Evolutionary conservation across 768 basidiomycete species (phyloP).

Genomic region (Amylocystis lapponica): DNA sequence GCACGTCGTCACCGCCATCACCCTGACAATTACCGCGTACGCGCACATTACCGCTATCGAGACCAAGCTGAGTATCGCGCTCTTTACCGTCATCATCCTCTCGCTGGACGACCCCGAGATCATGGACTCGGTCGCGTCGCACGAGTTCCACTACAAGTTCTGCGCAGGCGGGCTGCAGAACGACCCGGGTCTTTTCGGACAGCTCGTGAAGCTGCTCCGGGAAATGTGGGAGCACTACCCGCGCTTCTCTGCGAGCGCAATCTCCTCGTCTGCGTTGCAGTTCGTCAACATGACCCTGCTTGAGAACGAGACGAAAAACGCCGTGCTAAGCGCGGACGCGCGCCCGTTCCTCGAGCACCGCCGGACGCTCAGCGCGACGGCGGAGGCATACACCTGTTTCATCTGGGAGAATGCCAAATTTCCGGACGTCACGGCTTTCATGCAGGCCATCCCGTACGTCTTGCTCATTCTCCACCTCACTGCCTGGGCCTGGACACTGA

Average conservation of each 20-base stretch:
- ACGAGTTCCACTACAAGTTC: constrained; percentile 3
- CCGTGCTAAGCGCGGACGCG: constrained; percentile 21
- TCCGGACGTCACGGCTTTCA: constrained; percentile 25
- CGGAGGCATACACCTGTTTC: constrained; percentile 31
- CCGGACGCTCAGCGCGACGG: constrained; percentile 26
- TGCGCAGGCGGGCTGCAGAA: neutral
- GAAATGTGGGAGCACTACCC: constrained; percentile 24
- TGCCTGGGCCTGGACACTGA: neutral
- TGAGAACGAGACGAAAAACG: constrained; percentile 25
- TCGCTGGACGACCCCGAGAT: constrained; percentile 32
- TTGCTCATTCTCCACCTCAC: neutral
- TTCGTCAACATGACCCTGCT: constrained; percentile 29
- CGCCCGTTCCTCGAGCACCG: constrained; percentile 23
- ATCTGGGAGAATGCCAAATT: constrained; percentile 28
- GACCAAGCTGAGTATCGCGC: constrained; percentile 30
- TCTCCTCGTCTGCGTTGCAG: constrained; percentile 32
- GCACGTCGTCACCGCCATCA: constrained; percentile 2
- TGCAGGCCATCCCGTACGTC: constrained; percentile 32
- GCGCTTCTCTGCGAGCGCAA: constrained; percentile 27
- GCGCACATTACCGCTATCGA: constrained; percentile 12
- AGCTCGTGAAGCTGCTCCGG: constrained; percentile 30
- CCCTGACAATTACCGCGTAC: constrained; percentile 9
- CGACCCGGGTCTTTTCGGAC: constrained; percentile 22
- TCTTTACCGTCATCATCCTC: constrained; percentile 35
- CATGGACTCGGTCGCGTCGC: neutral